Evolutionary conservation across 2,329 filamentous ascomycete genomes (phyloP).

Genomic region (Mycosphaerelloides madeirae): DNA sequence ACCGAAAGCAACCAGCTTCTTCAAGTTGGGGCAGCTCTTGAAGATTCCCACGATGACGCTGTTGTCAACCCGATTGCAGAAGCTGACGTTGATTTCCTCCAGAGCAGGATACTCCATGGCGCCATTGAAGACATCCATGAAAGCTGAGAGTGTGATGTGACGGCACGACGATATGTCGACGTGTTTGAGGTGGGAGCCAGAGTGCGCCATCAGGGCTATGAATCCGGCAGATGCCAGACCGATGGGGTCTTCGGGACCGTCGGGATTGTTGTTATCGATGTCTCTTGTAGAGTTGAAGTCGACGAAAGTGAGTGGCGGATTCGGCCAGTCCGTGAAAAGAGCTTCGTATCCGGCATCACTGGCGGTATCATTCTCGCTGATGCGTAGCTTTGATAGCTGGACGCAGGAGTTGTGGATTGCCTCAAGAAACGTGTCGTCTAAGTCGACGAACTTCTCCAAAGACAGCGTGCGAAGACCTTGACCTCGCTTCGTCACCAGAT

Average conservation of each 20-base stretch:
- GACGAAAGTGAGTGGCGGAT: constrained; percentile 63
- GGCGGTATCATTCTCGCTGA: constrained; percentile 70
- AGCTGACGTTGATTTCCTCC: constrained; percentile 59
- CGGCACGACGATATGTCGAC: constrained; percentile 81
- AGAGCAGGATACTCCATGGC: constrained; percentile 64
- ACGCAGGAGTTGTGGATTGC: constrained; percentile 67
- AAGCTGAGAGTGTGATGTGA: constrained; percentile 68
- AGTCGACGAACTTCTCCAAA: constrained; percentile 61
- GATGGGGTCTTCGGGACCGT: constrained; percentile 57
- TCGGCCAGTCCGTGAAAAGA: constrained; percentile 73
- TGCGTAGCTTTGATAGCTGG: constrained; percentile 68
- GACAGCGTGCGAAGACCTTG: constrained; percentile 69
- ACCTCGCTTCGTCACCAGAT: constrained; percentile 61
- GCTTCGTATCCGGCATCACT: constrained; percentile 68
- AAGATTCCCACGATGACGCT: constrained; percentile 52
- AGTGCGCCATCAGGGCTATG: constrained; percentile 77
- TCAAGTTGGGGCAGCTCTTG: constrained; percentile 43
- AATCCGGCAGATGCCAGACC: constrained; percentile 76
- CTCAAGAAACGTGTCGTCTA: constrained; percentile 65
- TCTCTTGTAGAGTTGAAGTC: constrained; percentile 76
- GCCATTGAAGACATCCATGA: constrained; percentile 67
- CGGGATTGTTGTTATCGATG: constrained; percentile 65
- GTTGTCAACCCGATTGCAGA: constrained; percentile 53
- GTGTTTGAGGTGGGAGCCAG: constrained; percentile 58
- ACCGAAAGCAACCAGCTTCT: constrained; percentile 57